phyloP scores from a whole-genome alignment of 2,329 filamentous ascomycete genomes.

The Ophiostoma sp. region DNA sequence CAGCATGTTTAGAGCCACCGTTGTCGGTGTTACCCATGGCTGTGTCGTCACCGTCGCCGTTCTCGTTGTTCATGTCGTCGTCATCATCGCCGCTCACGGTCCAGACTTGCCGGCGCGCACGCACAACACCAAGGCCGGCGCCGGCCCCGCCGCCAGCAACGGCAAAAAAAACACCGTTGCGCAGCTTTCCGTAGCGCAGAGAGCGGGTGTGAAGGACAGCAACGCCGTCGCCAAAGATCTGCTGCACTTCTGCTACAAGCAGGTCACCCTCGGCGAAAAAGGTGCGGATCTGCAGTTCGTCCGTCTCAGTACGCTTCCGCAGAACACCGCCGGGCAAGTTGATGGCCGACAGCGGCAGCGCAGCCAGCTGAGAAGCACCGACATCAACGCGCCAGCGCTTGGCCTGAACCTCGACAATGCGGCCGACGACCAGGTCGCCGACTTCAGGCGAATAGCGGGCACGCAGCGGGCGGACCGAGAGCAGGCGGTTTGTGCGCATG shows the following conservation, averaged over 20 bases:
- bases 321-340: conserved; percentile 92
- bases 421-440: conserved; percentile 87
- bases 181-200: conserved; percentile 88
- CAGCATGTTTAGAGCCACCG: conserved; percentile 10
- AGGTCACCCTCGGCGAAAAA: conserved; percentile 96
- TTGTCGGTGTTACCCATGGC: conserved; percentile 8
- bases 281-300: conserved; percentile 94
- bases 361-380: conserved; percentile 76
- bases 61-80: conserved; percentile 47
- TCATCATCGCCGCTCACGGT: conserved; percentile 55
- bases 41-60: conserved; percentile 82
- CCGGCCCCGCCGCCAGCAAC: conserved; percentile 78
- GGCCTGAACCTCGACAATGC: conserved; percentile 91
- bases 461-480: conserved; percentile 83
- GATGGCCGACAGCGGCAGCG: conserved; percentile 80
- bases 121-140: conserved; percentile 78
- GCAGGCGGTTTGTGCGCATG: conserved; percentile 91
- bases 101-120: conserved; percentile 81
- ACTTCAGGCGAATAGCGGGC: conserved; percentile 95
- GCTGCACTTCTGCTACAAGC: conserved; percentile 90
- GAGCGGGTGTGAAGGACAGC: conserved; percentile 85
- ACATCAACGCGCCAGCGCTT: conserved; percentile 94
- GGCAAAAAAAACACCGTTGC: conserved; percentile 84
- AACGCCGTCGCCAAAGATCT: conserved; percentile 75
- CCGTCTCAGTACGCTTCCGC: conserved; percentile 84